phyloP scores from a whole-genome alignment of 1,284 basidiomycete genomes.

The Cutaneotrichosporon curvatum region DNA sequence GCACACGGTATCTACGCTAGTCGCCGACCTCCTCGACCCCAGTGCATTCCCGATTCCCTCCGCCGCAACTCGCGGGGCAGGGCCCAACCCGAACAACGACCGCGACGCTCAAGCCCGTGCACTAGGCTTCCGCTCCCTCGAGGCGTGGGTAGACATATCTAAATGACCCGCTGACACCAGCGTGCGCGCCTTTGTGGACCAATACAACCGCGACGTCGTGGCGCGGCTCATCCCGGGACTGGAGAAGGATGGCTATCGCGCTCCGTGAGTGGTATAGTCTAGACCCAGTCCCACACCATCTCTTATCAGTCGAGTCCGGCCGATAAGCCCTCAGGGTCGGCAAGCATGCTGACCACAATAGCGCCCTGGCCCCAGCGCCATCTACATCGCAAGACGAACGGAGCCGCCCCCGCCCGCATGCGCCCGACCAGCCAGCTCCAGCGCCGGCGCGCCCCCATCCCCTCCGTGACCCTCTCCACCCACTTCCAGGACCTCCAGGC shows the following conservation, averaged over 20 bases:
- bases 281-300: too few species aligned
- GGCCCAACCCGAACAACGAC: background rate
- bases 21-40: conserved; percentile 40
- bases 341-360: too few species aligned
- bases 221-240: conserved; percentile 46
- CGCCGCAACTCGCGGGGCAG: conserved; percentile 17
- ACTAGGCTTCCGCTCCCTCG: conserved; percentile 30
- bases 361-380: too few species aligned
- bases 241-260: conserved; percentile 39
- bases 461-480: conserved; percentile 19
- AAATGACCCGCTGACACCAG: conserved; percentile 19
- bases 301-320: too few species aligned
- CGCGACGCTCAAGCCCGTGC: conserved; percentile 5
- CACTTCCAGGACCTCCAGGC: conserved; percentile 1
- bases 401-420: too few species aligned
- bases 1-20: conserved; percentile 39
- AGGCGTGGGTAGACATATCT: conserved; percentile 21
- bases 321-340: too few species aligned
- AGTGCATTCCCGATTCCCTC: conserved; percentile 40
- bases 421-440: too few species aligned
- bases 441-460: conserved; percentile 21
- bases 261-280: conserved; percentile 37
- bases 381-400: too few species aligned
- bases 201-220: conserved; percentile 46
- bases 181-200: conserved; percentile 41